Conservation (phyloP, 1,139 yeast genomes). For the Yamadazyma dushanensis region DNA sequence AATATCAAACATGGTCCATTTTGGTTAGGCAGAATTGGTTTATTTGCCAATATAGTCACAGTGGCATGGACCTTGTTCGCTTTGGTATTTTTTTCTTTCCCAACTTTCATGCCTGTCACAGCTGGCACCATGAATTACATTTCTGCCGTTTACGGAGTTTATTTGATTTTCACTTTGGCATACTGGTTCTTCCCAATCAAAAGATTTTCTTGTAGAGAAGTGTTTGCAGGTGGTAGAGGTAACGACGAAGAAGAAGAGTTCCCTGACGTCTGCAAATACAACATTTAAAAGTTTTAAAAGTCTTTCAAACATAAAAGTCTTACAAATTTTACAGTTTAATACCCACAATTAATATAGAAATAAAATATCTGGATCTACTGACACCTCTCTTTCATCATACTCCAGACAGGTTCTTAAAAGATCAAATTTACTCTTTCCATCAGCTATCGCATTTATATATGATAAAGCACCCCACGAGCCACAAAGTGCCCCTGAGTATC, state of each 20-base stretch:
- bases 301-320: neutral
- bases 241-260: conserved; percentile 46
- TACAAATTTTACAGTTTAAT: neutral
- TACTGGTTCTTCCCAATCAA: conserved; percentile 59
- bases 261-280: conserved; percentile 42
- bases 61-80: conserved; percentile 62
- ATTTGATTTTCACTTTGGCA: conserved; percentile 50
- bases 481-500: conserved; percentile 16
- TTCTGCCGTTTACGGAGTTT: conserved; percentile 61
- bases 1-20: conserved; percentile 67
- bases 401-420: conserved; percentile 58
- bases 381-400: conserved; percentile 53
- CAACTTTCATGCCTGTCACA: conserved; percentile 63
- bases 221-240: conserved; percentile 47
- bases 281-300: conserved; percentile 15
- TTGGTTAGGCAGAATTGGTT: conserved; percentile 59
- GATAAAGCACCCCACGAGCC: conserved; percentile 20
- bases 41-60: conserved; percentile 53
- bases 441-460: conserved; percentile 45
- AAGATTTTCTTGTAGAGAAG: conserved; percentile 38
- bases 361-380: conserved; percentile 46
- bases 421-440: conserved; percentile 46
- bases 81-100: conserved; percentile 65
- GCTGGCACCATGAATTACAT: conserved; percentile 70
- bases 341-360: neutral